Conservation (phyloP, 2,329 filamentous ascomycete genomes). For the Diplodia mutila region DNA sequence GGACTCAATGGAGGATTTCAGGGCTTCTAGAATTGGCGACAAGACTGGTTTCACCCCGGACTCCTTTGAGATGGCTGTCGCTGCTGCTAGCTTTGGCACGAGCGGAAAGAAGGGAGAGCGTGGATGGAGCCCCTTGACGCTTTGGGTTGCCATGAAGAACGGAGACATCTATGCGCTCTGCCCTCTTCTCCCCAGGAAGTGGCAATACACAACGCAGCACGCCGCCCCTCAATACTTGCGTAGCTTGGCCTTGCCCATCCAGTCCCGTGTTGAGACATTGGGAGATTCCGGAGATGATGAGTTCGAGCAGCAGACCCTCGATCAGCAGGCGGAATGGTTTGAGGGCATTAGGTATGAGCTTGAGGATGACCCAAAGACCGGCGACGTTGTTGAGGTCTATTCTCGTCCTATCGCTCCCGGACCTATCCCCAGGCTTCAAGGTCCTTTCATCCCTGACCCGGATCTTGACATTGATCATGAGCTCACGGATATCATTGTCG, state of each 20-base stretch:
- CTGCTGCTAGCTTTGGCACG: conserved; percentile 87
- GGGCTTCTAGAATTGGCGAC: conserved; percentile 71
- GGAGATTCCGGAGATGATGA: conserved; percentile 50
- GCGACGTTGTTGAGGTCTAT: conserved; percentile 57
- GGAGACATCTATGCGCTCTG: conserved; percentile 94
- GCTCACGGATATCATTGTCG: conserved; percentile 63
- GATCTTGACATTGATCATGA: conserved; percentile 58
- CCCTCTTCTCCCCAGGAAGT: conserved; percentile 83
- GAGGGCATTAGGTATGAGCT: conserved; percentile 50
- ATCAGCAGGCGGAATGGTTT: conserved; percentile 65
- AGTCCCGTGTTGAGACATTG: conserved; percentile 45
- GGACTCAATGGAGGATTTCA: conserved; percentile 80
- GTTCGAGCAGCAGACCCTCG: conserved; percentile 44
- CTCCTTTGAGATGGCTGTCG: conserved; percentile 90
- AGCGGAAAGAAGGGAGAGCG: conserved; percentile 60
- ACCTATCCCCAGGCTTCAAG: conserved; percentile 63
- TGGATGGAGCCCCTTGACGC: conserved; percentile 90
- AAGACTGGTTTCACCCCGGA: conserved; percentile 88
- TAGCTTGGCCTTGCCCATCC: conserved; percentile 44
- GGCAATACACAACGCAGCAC: conserved; percentile 60
- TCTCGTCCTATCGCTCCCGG: conserved; percentile 58
- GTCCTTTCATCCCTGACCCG: conserved; percentile 60
- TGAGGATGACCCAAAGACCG: conserved; percentile 55
- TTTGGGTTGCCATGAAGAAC: conserved; percentile 94
- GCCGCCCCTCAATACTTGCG: conserved; percentile 22